phyloP scores from a whole-genome alignment of 1,284 basidiomycete species.

The Leccinum holopus region DNA sequence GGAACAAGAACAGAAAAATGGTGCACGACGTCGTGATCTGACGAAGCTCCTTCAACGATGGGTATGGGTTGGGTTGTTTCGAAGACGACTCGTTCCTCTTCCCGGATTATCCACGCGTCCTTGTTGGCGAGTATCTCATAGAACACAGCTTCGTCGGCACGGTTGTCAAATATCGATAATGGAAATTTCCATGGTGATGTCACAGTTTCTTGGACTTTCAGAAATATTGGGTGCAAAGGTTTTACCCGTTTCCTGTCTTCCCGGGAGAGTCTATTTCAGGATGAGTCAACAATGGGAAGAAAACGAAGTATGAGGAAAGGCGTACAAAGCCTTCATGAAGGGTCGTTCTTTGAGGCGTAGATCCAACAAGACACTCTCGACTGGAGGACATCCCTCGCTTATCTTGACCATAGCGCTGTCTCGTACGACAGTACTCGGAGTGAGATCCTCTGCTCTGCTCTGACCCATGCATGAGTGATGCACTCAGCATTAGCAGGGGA shows the following conservation, averaged over 20 bases:
- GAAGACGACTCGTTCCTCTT: constrained; percentile 20
- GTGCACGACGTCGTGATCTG: constrained; percentile 5
- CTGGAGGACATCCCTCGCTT: constrained; percentile 18
- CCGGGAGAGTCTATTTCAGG: background rate
- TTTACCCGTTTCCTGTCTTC: background rate
- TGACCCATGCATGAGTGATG: constrained; percentile 18
- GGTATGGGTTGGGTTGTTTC: constrained; percentile 10
- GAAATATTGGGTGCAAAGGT: too few relatives aligned
- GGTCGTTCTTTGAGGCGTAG: constrained; percentile 28
- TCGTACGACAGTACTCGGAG: constrained; percentile 11
- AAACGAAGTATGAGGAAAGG: too few relatives aligned
- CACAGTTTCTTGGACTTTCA: too few relatives aligned
- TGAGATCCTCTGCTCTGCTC: constrained; percentile 23
- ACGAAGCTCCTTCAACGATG: background rate
- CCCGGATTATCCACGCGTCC: constrained; percentile 14
- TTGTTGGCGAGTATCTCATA: constrained; percentile 1
- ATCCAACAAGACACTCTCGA: constrained; percentile 14
- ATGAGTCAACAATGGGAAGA: background rate
- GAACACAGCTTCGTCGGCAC: background rate
- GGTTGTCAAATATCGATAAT: background rate
- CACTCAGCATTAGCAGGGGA: constrained; percentile 4
- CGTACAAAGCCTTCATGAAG: constrained; percentile 17
- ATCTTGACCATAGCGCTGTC: constrained; percentile 14
- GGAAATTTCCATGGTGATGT: constrained; percentile 1
- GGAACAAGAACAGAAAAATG: constrained; percentile 16